Evolutionary conservation across 495 filamentous ascomycete genomes (phyloP).

Genomic region (Opeltia flavorubescens): DNA sequence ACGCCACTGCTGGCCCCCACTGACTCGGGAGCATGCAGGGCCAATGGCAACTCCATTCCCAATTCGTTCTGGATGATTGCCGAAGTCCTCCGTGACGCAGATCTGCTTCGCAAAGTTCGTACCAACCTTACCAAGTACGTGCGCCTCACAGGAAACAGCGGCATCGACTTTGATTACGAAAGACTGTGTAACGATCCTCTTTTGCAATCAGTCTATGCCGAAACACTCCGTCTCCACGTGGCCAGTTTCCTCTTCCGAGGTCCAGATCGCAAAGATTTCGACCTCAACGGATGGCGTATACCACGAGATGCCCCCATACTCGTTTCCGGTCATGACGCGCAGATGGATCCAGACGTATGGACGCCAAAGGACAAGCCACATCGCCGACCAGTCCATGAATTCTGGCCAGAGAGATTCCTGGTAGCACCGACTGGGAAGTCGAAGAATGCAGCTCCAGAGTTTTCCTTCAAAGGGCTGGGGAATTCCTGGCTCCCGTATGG

Average conservation of each 20-base stretch:
- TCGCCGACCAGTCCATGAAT: conserved; percentile 1
- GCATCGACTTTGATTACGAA: conserved; percentile 1
- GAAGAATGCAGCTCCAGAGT: not conserved
- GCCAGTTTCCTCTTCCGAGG: not conserved
- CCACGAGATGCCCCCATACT: not conserved
- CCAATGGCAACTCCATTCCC: conserved; percentile 5
- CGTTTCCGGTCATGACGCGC: not conserved
- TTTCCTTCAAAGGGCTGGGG: not conserved
- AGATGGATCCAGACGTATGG: conserved; percentile 6
- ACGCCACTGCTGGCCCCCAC: no score
- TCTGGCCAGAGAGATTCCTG: conserved; percentile 12
- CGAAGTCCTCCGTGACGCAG: conserved; percentile 1
- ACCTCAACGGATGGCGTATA: conserved; percentile 1
- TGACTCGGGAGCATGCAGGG: not conserved
- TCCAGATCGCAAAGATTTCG: conserved; percentile 1
- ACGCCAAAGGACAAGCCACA: not conserved
- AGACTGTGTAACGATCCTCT: conserved; percentile 3
- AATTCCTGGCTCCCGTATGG: conserved; percentile 3
- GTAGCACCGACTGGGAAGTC: not conserved
- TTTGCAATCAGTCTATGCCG: conserved; percentile 14
- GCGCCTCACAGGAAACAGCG: not conserved
- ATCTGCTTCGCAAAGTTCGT: not conserved
- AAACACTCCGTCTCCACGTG: conserved; percentile 16
- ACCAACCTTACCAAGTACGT: not conserved
- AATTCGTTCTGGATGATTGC: not conserved